Evolutionary conservation across 129 eudicot genomes (phyloP).

Genomic region (Chrysanthemum seticuspe): DNA sequence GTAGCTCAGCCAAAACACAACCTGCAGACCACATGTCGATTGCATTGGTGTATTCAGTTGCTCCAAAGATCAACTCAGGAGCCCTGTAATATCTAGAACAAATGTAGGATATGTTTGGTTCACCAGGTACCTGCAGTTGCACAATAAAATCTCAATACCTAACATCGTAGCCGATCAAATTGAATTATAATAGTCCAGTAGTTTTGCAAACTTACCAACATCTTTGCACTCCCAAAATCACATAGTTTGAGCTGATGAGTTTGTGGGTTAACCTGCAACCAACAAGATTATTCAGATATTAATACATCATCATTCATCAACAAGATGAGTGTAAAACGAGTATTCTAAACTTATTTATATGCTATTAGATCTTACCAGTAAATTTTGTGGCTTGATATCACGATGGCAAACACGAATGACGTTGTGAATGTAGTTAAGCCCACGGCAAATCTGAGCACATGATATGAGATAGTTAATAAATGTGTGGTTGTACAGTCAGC

Average conservation of each 20-base stretch:
- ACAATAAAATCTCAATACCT: slow-evolving; percentile 15
- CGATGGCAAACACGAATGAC: slow-evolving; percentile 98
- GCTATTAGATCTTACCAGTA: slow-evolving; percentile 53
- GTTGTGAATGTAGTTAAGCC: slow-evolving; percentile 82
- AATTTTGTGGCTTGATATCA: slow-evolving; percentile 93
- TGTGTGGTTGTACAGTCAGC: background rate
- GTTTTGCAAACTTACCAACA: slow-evolving; percentile 59
- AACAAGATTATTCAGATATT: slow-evolving; percentile 6
- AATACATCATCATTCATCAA: slow-evolving; percentile 2
- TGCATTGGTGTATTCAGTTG: slow-evolving; percentile 94
- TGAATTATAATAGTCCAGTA: background rate
- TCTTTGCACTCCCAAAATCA: slow-evolving; percentile 97
- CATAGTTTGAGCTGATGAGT: slow-evolving; percentile 94
- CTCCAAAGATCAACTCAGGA: slow-evolving; percentile 95
- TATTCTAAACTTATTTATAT: background rate
- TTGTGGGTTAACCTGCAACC: slow-evolving; percentile 81
- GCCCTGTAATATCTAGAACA: slow-evolving; percentile 98
- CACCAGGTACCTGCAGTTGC: slow-evolving; percentile 72
- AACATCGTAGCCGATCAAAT: background rate
- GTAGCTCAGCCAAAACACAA: slow-evolving; percentile 94
- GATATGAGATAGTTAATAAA: background rate
- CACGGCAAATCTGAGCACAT: slow-evolving; percentile 72
- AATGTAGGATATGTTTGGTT: slow-evolving; percentile 94
- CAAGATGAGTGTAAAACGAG: background rate
- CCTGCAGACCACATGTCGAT: slow-evolving; percentile 99